A percentile compares a stretch with the other conserved stretches of the same genome.
Conservation (phyloP, 1,284 basidiomycete species). For the Peniophora sp. region DNA sequence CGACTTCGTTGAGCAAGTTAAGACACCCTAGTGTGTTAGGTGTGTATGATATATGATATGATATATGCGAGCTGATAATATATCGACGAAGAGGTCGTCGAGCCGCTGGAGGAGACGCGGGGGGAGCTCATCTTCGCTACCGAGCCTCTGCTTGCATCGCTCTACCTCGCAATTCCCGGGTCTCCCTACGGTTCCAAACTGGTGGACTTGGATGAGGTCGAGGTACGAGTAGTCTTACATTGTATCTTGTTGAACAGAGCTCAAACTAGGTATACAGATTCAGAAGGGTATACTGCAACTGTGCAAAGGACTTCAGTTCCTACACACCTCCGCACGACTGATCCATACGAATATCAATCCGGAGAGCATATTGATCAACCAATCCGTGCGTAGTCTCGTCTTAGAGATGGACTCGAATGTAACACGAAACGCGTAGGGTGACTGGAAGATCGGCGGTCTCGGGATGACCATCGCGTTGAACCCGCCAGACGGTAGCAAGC, state of each 20-base stretch:
- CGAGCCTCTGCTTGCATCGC: conserved; percentile 76
- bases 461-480: conserved; percentile 80
- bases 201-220: conserved; percentile 86
- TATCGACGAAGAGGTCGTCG: conserved; percentile 77
- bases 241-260: not conserved
- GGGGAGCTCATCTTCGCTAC: conserved; percentile 89
- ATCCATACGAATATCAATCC: conserved; percentile 90
- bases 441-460: conserved; percentile 96
- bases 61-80: not conserved
- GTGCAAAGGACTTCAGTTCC: conserved; percentile 87
- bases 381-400: conserved; percentile 50
- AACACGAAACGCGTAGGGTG: no score
- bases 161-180: conserved; percentile 67
- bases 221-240: conserved; percentile 40
- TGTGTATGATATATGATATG: conserved; percentile 20
- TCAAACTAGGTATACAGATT: conserved; percentile 47
- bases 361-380: conserved; percentile 83
- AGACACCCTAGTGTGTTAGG: conserved; percentile 92
- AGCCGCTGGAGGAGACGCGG: conserved; percentile 93
- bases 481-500: conserved; percentile 61
- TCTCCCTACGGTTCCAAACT: conserved; percentile 44
- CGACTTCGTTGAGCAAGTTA: conserved; percentile 76
- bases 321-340: conserved; percentile 86
- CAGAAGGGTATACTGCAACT: conserved; percentile 95
- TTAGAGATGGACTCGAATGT: not conserved